Evolutionary conservation across 1,139 yeast species (phyloP), one percentile per base, ranked within the genome.

Genomic region (Sugiyamaella japonica): DNA sequence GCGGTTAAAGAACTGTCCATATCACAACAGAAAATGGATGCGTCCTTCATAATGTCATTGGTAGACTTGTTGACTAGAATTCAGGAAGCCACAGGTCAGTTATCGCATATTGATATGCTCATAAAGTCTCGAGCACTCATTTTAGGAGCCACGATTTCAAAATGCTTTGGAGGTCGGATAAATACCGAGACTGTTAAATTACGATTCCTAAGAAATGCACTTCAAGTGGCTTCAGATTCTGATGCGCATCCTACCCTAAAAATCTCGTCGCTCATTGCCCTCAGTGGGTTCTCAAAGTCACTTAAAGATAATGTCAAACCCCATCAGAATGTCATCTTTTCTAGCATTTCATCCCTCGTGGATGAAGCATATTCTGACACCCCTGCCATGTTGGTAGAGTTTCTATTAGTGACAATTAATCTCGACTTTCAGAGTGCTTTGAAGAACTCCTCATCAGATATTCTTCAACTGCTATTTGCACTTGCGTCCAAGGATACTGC

Each of bases 361-460:
- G 80, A 77, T 1, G 86, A 82, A 1, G 81, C 95, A 1, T 88
- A 84, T 50, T 97, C 89, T 48, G 98, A 91, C 63, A 81, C 96
- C 0, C 83, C 89, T 29, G 82, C 93, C 0, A 77, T 86, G 47
- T 71, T 90, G 49, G 77, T 89, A n/a, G 97, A 90, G 66, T 81
- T 86, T 0, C 71, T 87, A 29, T 76, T 84, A 0, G 76, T 78
- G 9, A 80, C 85, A 1, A 75, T 86, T 56, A 72, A 78, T 55
- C 70, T 78, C n/a, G 72, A 77, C 57, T 73, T 73, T 45, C 61
- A 62, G 7, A 54, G 63, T 0, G 71, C 76, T 12, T 72, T 80
- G 8, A 71, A 73, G 54, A 73, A 77, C 5, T 56, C 68, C 1
- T 68, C 73, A 39, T 76, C 81, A 0, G 72, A 71, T 17, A 70